These are phyloP conservation scores for Ceratocystis cubensis DNA, from an alignment of 2,329 filamentous ascomycete species.

Conservation along the genomic window DNA sequence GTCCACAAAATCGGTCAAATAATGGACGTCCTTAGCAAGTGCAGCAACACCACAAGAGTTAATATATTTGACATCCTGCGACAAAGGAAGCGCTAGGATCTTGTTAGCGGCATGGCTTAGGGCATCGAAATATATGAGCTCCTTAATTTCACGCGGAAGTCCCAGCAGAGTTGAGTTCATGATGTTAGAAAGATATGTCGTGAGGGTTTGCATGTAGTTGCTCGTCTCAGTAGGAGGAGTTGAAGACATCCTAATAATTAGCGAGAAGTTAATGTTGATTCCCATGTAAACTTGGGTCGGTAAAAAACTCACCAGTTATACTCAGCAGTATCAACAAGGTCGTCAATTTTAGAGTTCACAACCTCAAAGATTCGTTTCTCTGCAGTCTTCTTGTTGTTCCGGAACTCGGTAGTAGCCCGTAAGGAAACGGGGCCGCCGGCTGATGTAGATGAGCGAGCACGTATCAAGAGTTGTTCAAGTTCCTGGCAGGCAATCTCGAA, in stretches of 20 bases:
- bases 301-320: slow-evolving; percentile 63
- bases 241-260: slow-evolving; percentile 35
- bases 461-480: slow-evolving; percentile 72
- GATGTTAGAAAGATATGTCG: slow-evolving; percentile 83
- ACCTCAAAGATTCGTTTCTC: slow-evolving; percentile 97
- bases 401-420: slow-evolving; percentile 73
- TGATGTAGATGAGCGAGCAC: slow-evolving; percentile 69
- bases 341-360: slow-evolving; percentile 97
- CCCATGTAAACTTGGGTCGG: not conserved
- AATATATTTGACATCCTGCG: slow-evolving; percentile 68
- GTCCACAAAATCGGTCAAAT: slow-evolving; percentile 75
- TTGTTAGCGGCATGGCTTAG: slow-evolving; percentile 79
- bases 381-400: slow-evolving; percentile 82
- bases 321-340: slow-evolving; percentile 90
- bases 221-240: slow-evolving; percentile 59
- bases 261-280: slow-evolving; percentile 21
- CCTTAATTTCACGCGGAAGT: slow-evolving; percentile 89
- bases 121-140: slow-evolving; percentile 95
- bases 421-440: slow-evolving; percentile 69
- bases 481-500: slow-evolving; percentile 90
- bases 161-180: slow-evolving; percentile 91
- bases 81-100: slow-evolving; percentile 68
- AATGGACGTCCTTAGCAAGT: slow-evolving; percentile 69
- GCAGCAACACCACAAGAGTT: slow-evolving; percentile 74
- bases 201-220: slow-evolving; percentile 92